Conservation (phyloP, 2,329 filamentous ascomycete genomes). For the Pseudogymnoascus sp. region DNA sequence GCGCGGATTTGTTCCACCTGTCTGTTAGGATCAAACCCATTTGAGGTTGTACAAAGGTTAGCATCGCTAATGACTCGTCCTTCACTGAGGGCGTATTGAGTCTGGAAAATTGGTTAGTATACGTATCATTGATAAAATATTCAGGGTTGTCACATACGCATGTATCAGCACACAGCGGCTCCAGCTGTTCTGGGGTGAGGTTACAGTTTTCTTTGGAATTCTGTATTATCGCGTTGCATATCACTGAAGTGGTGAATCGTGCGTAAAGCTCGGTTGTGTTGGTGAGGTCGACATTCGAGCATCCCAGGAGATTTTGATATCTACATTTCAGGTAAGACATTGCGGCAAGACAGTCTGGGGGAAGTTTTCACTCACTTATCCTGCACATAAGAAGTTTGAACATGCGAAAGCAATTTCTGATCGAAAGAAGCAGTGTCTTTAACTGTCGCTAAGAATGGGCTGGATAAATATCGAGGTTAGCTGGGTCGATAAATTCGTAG, state of each 20-base stretch:
- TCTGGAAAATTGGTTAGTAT: slow-evolving; percentile 38
- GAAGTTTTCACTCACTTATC: slow-evolving; percentile 52
- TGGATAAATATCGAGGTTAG: slow-evolving; percentile 32
- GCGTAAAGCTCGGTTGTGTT: slow-evolving; percentile 81
- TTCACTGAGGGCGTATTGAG: slow-evolving; percentile 80
- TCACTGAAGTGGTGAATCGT: slow-evolving; percentile 80
- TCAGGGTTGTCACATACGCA: slow-evolving; percentile 51
- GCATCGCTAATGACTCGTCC: slow-evolving; percentile 70
- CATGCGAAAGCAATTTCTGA: slow-evolving; percentile 59
- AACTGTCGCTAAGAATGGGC: slow-evolving; percentile 79
- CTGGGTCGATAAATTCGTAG: not conserved
- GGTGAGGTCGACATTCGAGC: slow-evolving; percentile 63
- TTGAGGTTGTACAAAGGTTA: slow-evolving; percentile 53
- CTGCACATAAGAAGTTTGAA: slow-evolving; percentile 65
- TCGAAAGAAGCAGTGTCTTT: slow-evolving; percentile 72
- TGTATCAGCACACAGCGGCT: slow-evolving; percentile 78
- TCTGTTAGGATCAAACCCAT: slow-evolving; percentile 41
- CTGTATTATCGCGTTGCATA: slow-evolving; percentile 92
- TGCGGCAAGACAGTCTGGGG: slow-evolving; percentile 7
- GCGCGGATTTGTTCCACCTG: slow-evolving; percentile 75
- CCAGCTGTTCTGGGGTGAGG: slow-evolving; percentile 53
- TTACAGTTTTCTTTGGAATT: slow-evolving; percentile 67
- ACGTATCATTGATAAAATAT: slow-evolving; percentile 16
- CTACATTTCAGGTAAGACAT: slow-evolving; percentile 40
- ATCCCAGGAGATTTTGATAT: slow-evolving; percentile 75